phyloP scores from a whole-genome alignment of 2,329 filamentous ascomycete species.

The Exophiala spinifera region DNA sequence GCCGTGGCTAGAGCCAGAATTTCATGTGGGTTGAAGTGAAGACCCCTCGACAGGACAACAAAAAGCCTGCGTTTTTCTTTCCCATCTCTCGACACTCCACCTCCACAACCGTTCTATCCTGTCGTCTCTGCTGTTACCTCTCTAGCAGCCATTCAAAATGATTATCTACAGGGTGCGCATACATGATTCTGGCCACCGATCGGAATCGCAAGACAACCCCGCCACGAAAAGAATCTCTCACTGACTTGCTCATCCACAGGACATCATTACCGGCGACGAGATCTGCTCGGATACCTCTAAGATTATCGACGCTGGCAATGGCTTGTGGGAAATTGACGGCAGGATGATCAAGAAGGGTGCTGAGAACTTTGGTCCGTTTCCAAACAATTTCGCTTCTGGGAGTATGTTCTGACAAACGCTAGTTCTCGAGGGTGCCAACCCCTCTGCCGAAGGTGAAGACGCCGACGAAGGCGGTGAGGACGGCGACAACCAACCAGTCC shows the following conservation, averaged over 20 bases:
- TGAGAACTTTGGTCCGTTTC: constrained; percentile 66
- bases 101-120: constrained; percentile 29
- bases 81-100: constrained; percentile 10
- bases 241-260: constrained; percentile 53
- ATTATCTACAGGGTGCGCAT: constrained; percentile 66
- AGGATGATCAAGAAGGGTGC: constrained; percentile 78
- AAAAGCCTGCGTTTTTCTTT: constrained; percentile 27
- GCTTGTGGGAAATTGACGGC: constrained; percentile 89
- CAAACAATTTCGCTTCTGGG: not conserved
- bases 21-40: not conserved
- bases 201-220: not conserved
- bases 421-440: constrained; percentile 74
- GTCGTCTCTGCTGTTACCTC: constrained; percentile 11
- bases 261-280: constrained; percentile 87
- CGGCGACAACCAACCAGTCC: constrained; percentile 64
- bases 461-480: too few species aligned
- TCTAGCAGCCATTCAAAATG: constrained; percentile 56
- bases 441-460: constrained; percentile 80
- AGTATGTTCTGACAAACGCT: not conserved
- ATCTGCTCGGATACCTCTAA: constrained; percentile 94
- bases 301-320: constrained; percentile 72
- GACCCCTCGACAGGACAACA: constrained; percentile 24
- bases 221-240: not conserved
- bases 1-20: constrained; percentile 4
- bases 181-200: constrained; percentile 6